Percentiles rank a stretch among this genome's conserved stretches.
Conservation (phyloP, 345 rosid genomes). For the Anastatica hierochuntica region DNA sequence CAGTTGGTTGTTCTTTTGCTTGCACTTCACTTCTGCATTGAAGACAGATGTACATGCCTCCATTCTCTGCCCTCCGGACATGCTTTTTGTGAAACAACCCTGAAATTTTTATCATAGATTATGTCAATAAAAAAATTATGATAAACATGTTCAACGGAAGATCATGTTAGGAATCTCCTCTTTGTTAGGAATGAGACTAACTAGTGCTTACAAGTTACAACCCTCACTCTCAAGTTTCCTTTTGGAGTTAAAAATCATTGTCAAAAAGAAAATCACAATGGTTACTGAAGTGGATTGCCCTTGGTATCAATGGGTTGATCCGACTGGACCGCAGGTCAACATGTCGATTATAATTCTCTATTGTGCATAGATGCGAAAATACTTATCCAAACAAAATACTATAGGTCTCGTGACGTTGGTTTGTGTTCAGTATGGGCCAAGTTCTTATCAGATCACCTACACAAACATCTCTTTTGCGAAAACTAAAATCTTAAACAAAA, state of each 20-base stretch:
- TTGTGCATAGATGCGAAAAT: no score
- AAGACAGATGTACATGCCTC: conserved; percentile 51
- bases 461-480: conserved; percentile 1
- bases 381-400: no score
- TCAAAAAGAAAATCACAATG: conserved; percentile 3
- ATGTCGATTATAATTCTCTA: no score
- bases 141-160: background rate
- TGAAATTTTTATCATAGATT: conserved; percentile 30
- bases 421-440: background rate
- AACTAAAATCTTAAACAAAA: background rate
- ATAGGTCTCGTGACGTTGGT: no score
- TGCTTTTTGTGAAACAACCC: conserved; percentile 81
- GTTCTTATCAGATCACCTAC: conserved; percentile 9
- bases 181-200: conserved; percentile 3
- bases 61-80: conserved; percentile 46
- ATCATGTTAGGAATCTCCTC: background rate
- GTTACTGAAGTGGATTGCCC: no score
- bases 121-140: background rate
- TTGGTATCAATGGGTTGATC: no score
- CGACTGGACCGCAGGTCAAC: no score
- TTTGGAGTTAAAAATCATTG: background rate
- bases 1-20: conserved; percentile 21
- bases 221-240: background rate
- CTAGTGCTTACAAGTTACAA: conserved; percentile 2
- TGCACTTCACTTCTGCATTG: conserved; percentile 42